These are phyloP conservation scores for Penicillium sclerotiorum DNA, from an alignment of 2,329 filamentous ascomycete species.

Conservation along the genomic window DNA sequence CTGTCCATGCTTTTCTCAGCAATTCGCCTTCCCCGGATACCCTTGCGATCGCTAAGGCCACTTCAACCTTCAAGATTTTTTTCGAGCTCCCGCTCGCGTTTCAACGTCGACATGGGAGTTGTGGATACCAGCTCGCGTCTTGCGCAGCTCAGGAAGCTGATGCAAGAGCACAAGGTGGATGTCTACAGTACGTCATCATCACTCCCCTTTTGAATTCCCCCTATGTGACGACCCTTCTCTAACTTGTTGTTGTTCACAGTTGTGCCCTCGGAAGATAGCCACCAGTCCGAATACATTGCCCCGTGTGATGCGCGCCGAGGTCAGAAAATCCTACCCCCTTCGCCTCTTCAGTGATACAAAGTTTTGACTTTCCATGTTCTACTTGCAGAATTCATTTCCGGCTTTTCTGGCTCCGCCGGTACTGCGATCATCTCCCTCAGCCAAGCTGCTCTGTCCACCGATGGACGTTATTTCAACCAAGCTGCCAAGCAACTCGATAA, in stretches of 20 bases:
- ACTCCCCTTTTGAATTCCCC: slow-evolving; percentile 3
- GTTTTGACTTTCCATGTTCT: slow-evolving; percentile 8
- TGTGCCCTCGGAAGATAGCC: slow-evolving; percentile 93
- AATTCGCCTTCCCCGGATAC: slow-evolving; percentile 33
- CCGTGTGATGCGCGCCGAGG: slow-evolving; percentile 87
- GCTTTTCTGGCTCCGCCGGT: slow-evolving; percentile 93
- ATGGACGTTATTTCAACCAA: slow-evolving; percentile 98
- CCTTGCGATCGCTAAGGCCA: slow-evolving; percentile 32
- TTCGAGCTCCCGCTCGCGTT: slow-evolving; percentile 39
- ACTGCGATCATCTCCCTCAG: slow-evolving; percentile 85
- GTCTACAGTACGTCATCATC: slow-evolving; percentile 72
- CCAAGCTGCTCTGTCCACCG: slow-evolving; percentile 87
- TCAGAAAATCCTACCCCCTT: slow-evolving; percentile 34
- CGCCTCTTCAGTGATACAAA: not conserved
- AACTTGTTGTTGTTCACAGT: slow-evolving; percentile 59
- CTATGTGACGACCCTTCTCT: not conserved
- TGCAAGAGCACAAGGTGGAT: slow-evolving; percentile 84
- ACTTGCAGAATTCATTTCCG: slow-evolving; percentile 74
- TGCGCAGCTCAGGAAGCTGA: slow-evolving; percentile 74
- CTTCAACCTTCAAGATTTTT: slow-evolving; percentile 39
- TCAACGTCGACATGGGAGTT: slow-evolving; percentile 67
- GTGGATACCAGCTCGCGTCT: slow-evolving; percentile 80
- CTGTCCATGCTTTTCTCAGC: slow-evolving; percentile 41
- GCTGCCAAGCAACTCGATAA: slow-evolving; percentile 84
- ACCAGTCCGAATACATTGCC: slow-evolving; percentile 97